Base-by-base conservation (phyloP, 2,329 filamentous ascomycete species). In the Rutstroemia sp. region DNA sequence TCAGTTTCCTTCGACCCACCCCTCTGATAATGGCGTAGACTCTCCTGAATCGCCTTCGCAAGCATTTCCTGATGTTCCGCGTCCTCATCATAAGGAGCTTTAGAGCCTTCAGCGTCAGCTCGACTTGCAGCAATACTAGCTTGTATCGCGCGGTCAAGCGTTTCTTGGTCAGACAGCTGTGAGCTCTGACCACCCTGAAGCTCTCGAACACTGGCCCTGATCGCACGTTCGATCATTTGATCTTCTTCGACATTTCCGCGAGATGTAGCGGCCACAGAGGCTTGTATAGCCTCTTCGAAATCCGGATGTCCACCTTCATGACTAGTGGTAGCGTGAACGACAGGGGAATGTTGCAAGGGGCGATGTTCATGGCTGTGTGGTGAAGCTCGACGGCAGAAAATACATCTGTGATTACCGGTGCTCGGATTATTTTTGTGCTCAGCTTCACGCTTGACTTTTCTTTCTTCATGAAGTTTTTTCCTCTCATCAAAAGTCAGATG, bases 231-330 rank as follows among this genome's bases (percentile, higher is more conserved):
- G 48, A 95, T 78, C 57, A 80, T 75, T 21, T 77, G 78, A 65
- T 94, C 89, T 68, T 94, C 87, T 19, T 82, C 77, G 0, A 76
- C 67, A 60, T 92, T 78, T 10, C 89, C 88, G 1, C 74, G 77
- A 0, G 87, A 91, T 0, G 87, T 90, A 66, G 87, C 80, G 7
- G 75, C 73, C 1, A 94, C 86, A 1, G 86, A 88, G 10, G 76
- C 76, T 53, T 78, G 79, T 57, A 94, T 92, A 1, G 88, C 88
- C 44, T 79, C 75, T 67, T 92, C 88, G 44, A 90, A 79, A 56
- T 87, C 85, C 2, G 77, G 76, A 37, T 81, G 76, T n/a, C 80
- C 74, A 61, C 37, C 25, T 23, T 17, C 57, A 57, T 52, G 53
- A 45, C 23, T 16, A 19, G 34, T 27, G n/a, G 21, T 41, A 42